A percentile compares a stretch with the other conserved stretches of the same genome.
phyloP scores from a whole-genome alignment of 2,329 filamentous ascomycete genomes.

The Chalara sp. region DNA sequence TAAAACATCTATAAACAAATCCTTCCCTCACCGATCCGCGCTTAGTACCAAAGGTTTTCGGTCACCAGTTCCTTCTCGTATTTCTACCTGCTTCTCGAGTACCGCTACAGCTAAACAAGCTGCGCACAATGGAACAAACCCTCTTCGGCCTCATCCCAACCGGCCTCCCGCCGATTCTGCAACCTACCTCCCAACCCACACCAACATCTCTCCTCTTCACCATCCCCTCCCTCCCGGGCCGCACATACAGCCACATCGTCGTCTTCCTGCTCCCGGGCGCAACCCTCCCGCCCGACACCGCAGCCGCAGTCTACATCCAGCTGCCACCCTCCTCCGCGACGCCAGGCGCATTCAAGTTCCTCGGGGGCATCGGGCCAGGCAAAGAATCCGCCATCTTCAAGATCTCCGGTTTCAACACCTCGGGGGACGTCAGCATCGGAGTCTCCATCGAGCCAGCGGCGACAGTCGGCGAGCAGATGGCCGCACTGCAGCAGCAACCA shows the following conservation, averaged over 20 bases:
- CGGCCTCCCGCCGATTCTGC: constrained; percentile 49
- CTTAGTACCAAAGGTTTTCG: too few species aligned
- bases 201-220: constrained; percentile 51
- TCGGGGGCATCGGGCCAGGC: constrained; percentile 82
- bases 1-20: too few species aligned
- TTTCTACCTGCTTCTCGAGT: too few species aligned
- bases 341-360: constrained; percentile 60
- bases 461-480: constrained; percentile 64
- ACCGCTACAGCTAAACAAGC: too few species aligned
- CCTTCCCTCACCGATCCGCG: too few species aligned
- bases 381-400: constrained; percentile 93
- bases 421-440: constrained; percentile 55
- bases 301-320: constrained; percentile 86
- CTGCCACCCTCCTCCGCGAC: constrained; percentile 24
- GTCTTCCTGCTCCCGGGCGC: constrained; percentile 79
- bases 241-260: constrained; percentile 71
- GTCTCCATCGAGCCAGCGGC: constrained; percentile 73
- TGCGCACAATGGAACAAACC: too few species aligned
- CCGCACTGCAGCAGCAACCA: constrained; percentile 41
- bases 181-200: constrained; percentile 45
- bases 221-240: constrained; percentile 33
- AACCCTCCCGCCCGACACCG: constrained; percentile 64
- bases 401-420: constrained; percentile 40
- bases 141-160: constrained; percentile 42
- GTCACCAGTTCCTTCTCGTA: too few species aligned